phyloP scores from a whole-genome alignment of 345 rosid genomes.

The Crucihimalaya himalaica region DNA sequence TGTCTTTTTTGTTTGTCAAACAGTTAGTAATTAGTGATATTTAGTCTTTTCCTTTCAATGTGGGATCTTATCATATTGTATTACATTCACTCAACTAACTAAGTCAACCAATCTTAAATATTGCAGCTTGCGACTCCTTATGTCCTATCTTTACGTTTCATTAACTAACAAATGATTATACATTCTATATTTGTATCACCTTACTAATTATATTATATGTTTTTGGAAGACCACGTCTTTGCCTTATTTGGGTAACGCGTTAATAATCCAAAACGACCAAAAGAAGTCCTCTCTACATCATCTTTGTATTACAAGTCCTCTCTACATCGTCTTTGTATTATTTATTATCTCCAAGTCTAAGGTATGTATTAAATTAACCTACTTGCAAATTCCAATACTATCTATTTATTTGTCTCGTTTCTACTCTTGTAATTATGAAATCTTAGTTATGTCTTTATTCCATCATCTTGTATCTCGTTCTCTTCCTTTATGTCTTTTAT shows the following conservation, averaged over 20 bases:
- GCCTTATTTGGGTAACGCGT: conserved; percentile 9
- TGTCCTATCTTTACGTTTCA: not conserved
- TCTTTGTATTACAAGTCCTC: conserved; percentile 5
- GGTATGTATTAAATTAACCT: not conserved
- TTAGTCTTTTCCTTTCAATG: not conserved
- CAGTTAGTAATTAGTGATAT: no score
- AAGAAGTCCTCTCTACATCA: conserved; percentile 7
- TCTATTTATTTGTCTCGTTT: conserved; percentile 1
- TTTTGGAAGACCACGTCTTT: conserved; percentile 24
- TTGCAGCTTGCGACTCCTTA: not conserved
- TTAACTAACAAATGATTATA: not conserved
- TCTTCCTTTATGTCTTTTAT: conserved; percentile 20
- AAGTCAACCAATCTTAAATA: conserved; percentile 16
- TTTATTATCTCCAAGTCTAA: not conserved
- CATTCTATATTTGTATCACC: not conserved
- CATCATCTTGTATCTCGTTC: conserved; percentile 4
- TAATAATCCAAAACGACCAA: conserved; percentile 12
- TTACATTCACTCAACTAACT: conserved; percentile 1
- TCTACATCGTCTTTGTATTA: not conserved
- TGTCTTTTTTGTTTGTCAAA: no score
- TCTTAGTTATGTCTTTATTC: not conserved
- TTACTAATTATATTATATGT: not conserved
- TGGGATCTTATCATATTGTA: not conserved
- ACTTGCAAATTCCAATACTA: conserved; percentile 15
- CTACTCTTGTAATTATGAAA: not conserved